Percentiles rank a stretch among this genome's conserved stretches.
Evolutionary conservation across 257 asterid species (phyloP).

Genomic region (Cruciata laevipes): DNA sequence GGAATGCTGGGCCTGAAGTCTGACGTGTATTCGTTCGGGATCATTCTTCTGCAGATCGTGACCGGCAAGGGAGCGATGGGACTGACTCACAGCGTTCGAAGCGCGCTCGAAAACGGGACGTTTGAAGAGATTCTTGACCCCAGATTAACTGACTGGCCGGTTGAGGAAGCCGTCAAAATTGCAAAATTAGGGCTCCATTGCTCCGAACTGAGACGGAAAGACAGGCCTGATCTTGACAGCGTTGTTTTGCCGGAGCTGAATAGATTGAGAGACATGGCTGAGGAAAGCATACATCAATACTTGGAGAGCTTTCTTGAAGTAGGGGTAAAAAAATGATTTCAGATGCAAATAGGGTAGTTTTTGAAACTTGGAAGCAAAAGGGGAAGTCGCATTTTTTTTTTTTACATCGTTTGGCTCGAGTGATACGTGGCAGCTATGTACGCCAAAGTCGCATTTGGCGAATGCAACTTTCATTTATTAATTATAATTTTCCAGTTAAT

Average conservation of each 20-base stretch:
- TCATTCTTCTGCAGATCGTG: conserved; percentile 59
- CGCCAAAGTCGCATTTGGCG: too few relatives aligned
- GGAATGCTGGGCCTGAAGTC: conserved; percentile 96
- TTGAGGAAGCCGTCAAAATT: conserved; percentile 47
- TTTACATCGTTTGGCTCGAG: too few relatives aligned
- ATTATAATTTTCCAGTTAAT: too few relatives aligned
- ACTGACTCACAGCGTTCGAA: conserved; percentile 38
- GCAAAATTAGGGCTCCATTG: conserved; percentile 63
- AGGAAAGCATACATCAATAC: conserved; percentile 42
- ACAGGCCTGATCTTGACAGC: conserved; percentile 74
- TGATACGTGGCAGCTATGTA: too few relatives aligned
- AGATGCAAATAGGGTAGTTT: too few relatives aligned
- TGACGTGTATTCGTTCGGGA: conserved; percentile 72
- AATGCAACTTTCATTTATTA: too few relatives aligned
- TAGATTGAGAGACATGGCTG: conserved; percentile 46
- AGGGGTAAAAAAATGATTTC: too few relatives aligned
- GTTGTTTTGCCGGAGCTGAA: conserved; percentile 55
- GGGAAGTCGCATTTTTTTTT: too few relatives aligned
- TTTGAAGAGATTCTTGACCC: conserved; percentile 59
- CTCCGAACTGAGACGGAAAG: conserved; percentile 71
- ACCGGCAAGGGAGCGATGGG: conserved; percentile 82
- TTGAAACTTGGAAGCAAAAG: too few relatives aligned
- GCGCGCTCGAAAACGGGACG: conserved; percentile 45
- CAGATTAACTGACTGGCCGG: conserved; percentile 65
- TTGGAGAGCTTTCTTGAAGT: too few relatives aligned